A percentile compares a stretch with the other conserved stretches of the same genome.
Evolutionary conservation across 73 alveolate genomes (phyloP).

Genomic region (Paramecium sonneborni): DNA sequence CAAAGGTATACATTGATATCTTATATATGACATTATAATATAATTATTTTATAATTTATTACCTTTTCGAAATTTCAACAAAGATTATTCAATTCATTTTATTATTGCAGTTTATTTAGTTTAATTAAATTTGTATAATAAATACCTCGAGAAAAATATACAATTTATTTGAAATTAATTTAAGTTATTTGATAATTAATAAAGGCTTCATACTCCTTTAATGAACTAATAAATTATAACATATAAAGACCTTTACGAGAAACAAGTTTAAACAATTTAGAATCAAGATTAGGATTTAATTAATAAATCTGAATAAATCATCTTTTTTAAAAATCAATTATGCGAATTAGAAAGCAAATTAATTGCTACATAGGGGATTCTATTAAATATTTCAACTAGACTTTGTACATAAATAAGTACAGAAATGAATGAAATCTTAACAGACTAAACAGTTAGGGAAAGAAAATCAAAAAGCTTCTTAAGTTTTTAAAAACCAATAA

Average conservation of each 20-base stretch:
- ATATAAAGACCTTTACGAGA: neutral
- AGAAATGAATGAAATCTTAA: neutral
- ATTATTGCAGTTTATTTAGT: neutral
- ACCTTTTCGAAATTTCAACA: too few relatives aligned
- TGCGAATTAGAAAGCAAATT: neutral
- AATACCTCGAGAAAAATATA: neutral
- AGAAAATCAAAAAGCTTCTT: neutral
- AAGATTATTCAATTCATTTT: too few relatives aligned
- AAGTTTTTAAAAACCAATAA: neutral
- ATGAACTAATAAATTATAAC: neutral
- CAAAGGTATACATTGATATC: neutral
- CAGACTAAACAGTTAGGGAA: neutral
- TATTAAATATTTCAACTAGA: neutral
- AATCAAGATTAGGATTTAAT: neutral
- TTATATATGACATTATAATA: too few relatives aligned
- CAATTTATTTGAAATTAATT: neutral
- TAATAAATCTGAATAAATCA: neutral
- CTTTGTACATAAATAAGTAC: conserved; percentile 6
- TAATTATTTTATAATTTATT: too few relatives aligned
- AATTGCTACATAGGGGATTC: neutral
- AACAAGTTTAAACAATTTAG: neutral
- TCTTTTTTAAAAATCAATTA: neutral
- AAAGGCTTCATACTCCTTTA: neutral
- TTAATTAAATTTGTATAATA: neutral
- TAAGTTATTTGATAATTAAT: neutral